A percentile compares a stretch with the other conserved stretches of the same genome.
phyloP scores from a whole-genome alignment of 2,329 filamentous ascomycete species.

The Pyrenochaeta sp. region DNA sequence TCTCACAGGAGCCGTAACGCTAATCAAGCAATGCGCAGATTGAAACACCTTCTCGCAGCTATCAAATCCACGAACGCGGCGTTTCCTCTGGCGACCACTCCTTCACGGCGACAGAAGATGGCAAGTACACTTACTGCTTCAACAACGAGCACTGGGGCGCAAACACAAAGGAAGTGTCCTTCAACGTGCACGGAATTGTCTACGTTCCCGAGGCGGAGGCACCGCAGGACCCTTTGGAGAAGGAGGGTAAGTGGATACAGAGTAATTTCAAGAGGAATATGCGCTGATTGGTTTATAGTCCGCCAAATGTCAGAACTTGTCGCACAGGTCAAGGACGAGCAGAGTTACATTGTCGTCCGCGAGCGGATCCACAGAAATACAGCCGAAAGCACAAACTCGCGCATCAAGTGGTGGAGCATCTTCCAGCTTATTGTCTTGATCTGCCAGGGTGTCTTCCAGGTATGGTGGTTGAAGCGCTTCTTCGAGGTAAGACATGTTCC shows the following conservation, averaged over 20 bases:
- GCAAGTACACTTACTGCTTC: constrained; percentile 96
- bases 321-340: constrained; percentile 94
- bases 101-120: constrained; percentile 85
- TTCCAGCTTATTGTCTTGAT: constrained; percentile 91
- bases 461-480: constrained; percentile 99
- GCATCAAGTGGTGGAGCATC: constrained; percentile 99
- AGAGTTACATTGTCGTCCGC: constrained; percentile 93
- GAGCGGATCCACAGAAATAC: constrained; percentile 98
- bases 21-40: constrained; percentile 62
- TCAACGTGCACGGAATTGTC: constrained; percentile 98
- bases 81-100: constrained; percentile 92
- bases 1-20: background rate
- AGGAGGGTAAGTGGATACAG: constrained; percentile 72
- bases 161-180: constrained; percentile 96
- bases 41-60: constrained; percentile 76
- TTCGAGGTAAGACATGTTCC: constrained; percentile 71
- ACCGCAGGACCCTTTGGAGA: constrained; percentile 86
- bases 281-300: constrained; percentile 62
- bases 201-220: constrained; percentile 91
- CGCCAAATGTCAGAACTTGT: constrained; percentile 84
- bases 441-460: constrained; percentile 95
- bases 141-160: constrained; percentile 98
- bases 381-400: constrained; percentile 94
- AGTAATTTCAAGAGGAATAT: accelerated
- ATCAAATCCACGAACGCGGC: constrained; percentile 80